phyloP scores from a whole-genome alignment of 371 early-diverging fungal species.

The Ordospora colligata region DNA sequence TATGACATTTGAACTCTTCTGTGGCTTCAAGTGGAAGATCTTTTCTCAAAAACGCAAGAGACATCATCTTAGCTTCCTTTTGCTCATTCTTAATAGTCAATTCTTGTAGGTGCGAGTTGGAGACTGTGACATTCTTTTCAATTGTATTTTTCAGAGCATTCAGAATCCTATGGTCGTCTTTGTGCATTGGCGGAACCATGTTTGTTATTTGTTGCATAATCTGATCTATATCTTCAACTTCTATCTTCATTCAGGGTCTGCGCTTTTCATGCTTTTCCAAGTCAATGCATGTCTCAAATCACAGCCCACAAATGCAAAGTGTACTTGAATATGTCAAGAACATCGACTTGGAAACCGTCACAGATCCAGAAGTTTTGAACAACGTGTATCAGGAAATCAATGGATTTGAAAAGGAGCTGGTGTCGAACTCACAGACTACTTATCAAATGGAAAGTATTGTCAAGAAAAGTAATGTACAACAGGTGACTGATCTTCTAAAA shows the following conservation, averaged over 20 bases:
- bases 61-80: neutral
- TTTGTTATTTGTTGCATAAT: neutral
- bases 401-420: neutral
- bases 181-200: neutral
- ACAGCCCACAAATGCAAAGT: conserved; percentile 5
- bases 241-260: conserved; percentile 2
- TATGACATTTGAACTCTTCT: neutral
- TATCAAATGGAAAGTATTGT: conserved; percentile 34
- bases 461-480: conserved; percentile 6
- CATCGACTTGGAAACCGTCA: conserved; percentile 11
- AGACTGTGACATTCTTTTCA: neutral
- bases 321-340: conserved; percentile 24
- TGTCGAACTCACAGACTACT: neutral
- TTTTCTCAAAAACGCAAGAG: conserved; percentile 16
- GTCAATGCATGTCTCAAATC: neutral
- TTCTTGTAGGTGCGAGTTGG: neutral
- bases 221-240: neutral
- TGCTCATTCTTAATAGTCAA: neutral
- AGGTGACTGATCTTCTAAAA: conserved; percentile 21
- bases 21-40: neutral
- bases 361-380: conserved; percentile 16
- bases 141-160: conserved; percentile 7
- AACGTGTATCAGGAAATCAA: conserved; percentile 47
- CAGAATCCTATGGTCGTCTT: conserved; percentile 9
- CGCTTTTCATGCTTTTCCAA: neutral